These are phyloP conservation scores for Lipomyces chichibuensis DNA, from an alignment of 805 yeast genomes.

Conservation along the genomic window DNA sequence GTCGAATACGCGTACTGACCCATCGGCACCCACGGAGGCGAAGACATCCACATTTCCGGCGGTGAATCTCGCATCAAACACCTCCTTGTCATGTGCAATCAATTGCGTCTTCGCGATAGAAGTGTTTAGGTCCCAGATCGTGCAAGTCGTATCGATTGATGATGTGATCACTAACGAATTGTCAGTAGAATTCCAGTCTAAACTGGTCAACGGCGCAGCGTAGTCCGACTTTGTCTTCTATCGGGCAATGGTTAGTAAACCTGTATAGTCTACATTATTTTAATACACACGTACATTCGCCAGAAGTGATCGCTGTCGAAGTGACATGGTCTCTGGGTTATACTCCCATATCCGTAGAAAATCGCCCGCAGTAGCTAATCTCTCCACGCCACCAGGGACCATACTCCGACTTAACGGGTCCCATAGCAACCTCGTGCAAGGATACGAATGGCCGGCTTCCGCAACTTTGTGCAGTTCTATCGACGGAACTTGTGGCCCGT, in stretches of 20 bases:
- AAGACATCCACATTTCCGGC: conserved; percentile 74
- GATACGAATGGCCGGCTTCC: conserved; percentile 62
- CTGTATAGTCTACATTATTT: neutral
- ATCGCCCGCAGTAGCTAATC: conserved; percentile 73
- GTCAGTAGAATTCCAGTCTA: conserved; percentile 86
- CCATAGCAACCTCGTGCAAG: conserved; percentile 76
- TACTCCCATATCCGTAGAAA: conserved; percentile 66
- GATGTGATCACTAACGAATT: conserved; percentile 75
- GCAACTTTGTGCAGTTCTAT: conserved; percentile 53
- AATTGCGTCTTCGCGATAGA: conserved; percentile 84
- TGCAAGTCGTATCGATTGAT: conserved; percentile 94
- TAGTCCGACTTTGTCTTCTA: conserved; percentile 47
- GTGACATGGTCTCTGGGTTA: conserved; percentile 43
- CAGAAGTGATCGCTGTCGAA: conserved; percentile 50
- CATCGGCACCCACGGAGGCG: conserved; percentile 94
- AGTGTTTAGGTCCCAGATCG: conserved; percentile 84
- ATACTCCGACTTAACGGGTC: conserved; percentile 51
- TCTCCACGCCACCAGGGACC: conserved; percentile 43
- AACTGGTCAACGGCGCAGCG: conserved; percentile 87
- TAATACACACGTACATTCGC: conserved; percentile 38
- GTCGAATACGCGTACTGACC: conserved; percentile 90
- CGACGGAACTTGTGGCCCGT: conserved; percentile 38
- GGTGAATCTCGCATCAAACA: conserved; percentile 85
- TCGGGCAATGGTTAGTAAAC: neutral
- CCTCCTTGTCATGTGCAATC: conserved; percentile 95